phyloP scores from a whole-genome alignment of 495 filamentous ascomycete species.

The Halenospora varia region DNA sequence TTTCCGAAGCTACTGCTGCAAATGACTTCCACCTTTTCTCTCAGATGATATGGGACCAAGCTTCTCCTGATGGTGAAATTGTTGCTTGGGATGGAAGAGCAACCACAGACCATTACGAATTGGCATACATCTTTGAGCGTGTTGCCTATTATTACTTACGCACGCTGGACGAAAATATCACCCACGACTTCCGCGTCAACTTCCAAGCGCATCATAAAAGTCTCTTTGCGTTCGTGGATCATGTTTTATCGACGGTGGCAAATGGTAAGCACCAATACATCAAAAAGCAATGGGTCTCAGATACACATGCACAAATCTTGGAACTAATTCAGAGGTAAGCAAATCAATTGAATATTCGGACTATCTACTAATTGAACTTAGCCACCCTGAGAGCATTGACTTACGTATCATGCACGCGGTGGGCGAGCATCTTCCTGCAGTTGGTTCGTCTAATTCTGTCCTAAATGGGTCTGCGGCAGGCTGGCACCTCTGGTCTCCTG shows the following conservation, averaged over 20 bases:
- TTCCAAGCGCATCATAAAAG: not conserved
- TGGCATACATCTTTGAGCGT: not conserved
- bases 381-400: not conserved
- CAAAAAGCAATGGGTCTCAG: not conserved
- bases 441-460: no score
- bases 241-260: not conserved
- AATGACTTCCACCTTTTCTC: not conserved
- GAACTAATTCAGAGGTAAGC: slow-evolving; percentile 1
- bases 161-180: not conserved
- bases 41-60: not conserved
- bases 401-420: slow-evolving; percentile 18
- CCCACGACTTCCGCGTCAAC: slow-evolving; percentile 16
- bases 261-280: not conserved
- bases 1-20: not conserved
- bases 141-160: not conserved
- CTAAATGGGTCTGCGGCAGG: no score
- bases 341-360: slow-evolving; percentile 36
- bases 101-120: not conserved
- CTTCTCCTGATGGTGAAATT: not conserved
- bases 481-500: no score
- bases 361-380: slow-evolving; percentile 4
- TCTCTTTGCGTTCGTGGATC: not conserved
- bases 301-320: not conserved
- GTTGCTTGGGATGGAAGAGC: not conserved
- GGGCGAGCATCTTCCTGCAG: slow-evolving; percentile 31